Evolutionary conservation across 176 grass and related monocot species (phyloP).

Genomic region (Puya raimondii): DNA sequence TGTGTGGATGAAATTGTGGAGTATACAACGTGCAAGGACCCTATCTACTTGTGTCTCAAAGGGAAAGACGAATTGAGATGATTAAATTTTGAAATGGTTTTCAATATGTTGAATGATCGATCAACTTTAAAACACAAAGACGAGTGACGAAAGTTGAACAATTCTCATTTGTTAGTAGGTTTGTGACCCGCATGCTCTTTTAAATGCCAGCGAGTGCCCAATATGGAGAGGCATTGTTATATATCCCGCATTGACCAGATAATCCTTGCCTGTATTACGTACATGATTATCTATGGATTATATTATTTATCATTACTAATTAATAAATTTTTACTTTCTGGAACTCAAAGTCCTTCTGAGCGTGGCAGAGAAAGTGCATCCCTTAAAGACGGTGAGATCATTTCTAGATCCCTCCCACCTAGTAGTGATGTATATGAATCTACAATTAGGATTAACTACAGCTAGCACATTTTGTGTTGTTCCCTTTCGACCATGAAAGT

Average conservation of each 20-base stretch:
- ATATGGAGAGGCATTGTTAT: not conserved
- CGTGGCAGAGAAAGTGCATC: no score
- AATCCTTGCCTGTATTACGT: not conserved
- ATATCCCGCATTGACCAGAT: not conserved
- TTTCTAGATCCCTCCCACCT: not conserved
- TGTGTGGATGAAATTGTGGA: no score
- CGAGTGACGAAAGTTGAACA: slow-evolving; percentile 15
- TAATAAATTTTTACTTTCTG: not conserved
- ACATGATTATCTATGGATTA: not conserved
- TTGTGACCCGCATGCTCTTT: not conserved
- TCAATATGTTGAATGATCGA: slow-evolving; percentile 11
- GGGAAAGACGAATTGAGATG: not conserved
- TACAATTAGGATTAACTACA: not conserved
- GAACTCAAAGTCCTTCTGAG: no score
- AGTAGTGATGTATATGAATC: not conserved
- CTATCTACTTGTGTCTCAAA: slow-evolving; percentile 15
- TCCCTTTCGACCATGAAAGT: not conserved
- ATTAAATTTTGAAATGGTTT: slow-evolving; percentile 17
- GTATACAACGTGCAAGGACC: slow-evolving; percentile 9
- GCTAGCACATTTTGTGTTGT: not conserved
- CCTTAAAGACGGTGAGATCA: not conserved
- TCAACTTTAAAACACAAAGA: slow-evolving; percentile 9
- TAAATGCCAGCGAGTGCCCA: not conserved
- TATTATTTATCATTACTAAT: not conserved
- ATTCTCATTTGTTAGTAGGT: no score